phyloP scores from a whole-genome alignment of 73 alveolate genomes.

The Uronychia binucleata region DNA sequence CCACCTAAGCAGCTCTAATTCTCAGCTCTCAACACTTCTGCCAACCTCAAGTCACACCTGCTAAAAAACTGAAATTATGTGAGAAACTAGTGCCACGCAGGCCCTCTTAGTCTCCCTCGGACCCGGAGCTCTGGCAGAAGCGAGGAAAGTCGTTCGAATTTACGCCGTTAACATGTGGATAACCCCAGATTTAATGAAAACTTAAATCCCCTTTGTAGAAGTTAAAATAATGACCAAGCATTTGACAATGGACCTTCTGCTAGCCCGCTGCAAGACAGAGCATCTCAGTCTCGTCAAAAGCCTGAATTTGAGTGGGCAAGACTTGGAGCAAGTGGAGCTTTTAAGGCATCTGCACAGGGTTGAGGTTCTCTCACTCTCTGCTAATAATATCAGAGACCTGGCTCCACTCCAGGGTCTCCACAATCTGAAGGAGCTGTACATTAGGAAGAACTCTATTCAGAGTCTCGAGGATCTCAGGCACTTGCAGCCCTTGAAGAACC shows the following conservation, averaged over 20 bases:
- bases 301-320: constrained; percentile 72
- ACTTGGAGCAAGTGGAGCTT: constrained; percentile 58
- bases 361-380: constrained; percentile 69
- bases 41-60: no score
- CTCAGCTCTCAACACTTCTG: no score
- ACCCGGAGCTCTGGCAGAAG: no score
- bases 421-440: constrained; percentile 74
- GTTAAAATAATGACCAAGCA: constrained; percentile 58
- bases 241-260: constrained; percentile 36
- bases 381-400: constrained; percentile 65
- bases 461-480: constrained; percentile 62
- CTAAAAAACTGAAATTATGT: no score
- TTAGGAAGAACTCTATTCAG: constrained; percentile 65
- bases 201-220: no score
- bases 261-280: constrained; percentile 29
- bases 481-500: constrained; percentile 45
- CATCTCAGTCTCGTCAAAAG: constrained; percentile 55
- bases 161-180: no score
- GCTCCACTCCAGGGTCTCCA: constrained; percentile 55
- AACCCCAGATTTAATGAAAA: no score
- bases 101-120: no score
- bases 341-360: constrained; percentile 64
- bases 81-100: no score
- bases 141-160: no score
- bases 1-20: no score